Conservation (phyloP, 2,329 filamentous ascomycete species). For the Bipolaris sorokiniana region DNA sequence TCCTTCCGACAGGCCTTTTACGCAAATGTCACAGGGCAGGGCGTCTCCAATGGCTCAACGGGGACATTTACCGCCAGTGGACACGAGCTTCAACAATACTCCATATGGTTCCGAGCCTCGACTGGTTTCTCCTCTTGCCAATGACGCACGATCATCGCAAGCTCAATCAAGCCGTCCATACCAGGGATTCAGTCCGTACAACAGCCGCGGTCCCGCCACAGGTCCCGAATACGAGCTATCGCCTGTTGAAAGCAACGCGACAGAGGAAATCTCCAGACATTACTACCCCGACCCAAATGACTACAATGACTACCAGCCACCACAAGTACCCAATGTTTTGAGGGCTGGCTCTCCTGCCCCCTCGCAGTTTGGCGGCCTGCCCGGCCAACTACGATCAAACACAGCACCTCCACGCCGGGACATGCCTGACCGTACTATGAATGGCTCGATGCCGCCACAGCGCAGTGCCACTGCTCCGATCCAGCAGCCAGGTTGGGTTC, state of each 20-base stretch:
- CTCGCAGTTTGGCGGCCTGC: conserved; percentile 27
- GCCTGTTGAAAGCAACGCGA: conserved; percentile 39
- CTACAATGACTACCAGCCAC: conserved; percentile 31
- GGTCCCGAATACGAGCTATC: conserved; percentile 45
- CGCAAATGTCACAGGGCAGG: conserved; percentile 40
- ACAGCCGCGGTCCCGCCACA: conserved; percentile 32
- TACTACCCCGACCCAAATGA: conserved; percentile 30
- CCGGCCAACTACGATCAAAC: conserved; percentile 23
- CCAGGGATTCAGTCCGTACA: conserved; percentile 42
- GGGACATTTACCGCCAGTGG: conserved; percentile 37
- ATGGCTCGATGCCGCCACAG: conserved; percentile 26
- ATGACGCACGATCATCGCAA: conserved; percentile 24
- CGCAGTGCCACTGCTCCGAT: conserved; percentile 46
- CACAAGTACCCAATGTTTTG: conserved; percentile 34
- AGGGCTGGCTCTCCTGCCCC: conserved; percentile 40
- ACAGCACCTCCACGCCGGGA: conserved; percentile 44
- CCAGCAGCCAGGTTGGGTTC: conserved; percentile 37
- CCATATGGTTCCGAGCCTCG: conserved; percentile 34
- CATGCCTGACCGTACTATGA: conserved; percentile 39
- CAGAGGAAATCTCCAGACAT: conserved; percentile 23
- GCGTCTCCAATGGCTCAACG: conserved; percentile 36
- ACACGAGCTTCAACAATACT: conserved; percentile 35
- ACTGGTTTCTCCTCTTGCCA: conserved; percentile 28
- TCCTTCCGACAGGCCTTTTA: conserved; percentile 35
- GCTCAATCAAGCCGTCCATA: conserved; percentile 26